These are phyloP conservation scores for Rosa lucieae DNA, from an alignment of 306 rosid species.

Conservation along the genomic window DNA sequence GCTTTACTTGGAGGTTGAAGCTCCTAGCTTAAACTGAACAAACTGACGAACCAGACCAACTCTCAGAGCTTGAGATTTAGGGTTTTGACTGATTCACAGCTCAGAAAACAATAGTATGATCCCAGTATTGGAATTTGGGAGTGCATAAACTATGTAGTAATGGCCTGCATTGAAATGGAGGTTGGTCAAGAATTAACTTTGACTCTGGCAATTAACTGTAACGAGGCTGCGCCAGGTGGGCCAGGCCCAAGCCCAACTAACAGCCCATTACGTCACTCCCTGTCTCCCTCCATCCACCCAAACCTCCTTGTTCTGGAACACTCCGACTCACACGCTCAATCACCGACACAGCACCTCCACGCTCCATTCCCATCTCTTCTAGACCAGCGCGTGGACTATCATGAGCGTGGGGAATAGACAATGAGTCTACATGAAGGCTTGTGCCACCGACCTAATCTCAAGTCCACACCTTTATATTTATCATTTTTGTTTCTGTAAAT, in stretches of 20 bases:
- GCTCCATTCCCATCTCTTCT: not conserved
- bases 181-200: not conserved
- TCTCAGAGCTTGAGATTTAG: not conserved
- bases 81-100: not conserved
- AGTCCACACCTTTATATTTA: not conserved
- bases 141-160: not conserved
- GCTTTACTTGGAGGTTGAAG: not conserved
- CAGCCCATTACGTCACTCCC: not conserved
- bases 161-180: not conserved
- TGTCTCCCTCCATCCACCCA: not conserved
- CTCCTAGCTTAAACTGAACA: not conserved
- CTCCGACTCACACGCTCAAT: not conserved
- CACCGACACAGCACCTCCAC: not conserved
- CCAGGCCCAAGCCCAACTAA: not conserved
- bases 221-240: not conserved
- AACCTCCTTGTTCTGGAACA: not conserved
- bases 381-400: not conserved
- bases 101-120: not conserved
- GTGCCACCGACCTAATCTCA: slow-evolving; percentile 8
- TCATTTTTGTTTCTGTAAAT: not conserved
- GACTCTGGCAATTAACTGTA: not conserved
- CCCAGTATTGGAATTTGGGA: not conserved
- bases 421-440: not conserved
- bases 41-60: not conserved
- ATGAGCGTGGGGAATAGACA: not conserved